Evolutionary conservation across 2,329 filamentous ascomycete genomes (phyloP), one percentile per base, ranked within the genome.

Genomic region (Colletotrichum australisinense): DNA sequence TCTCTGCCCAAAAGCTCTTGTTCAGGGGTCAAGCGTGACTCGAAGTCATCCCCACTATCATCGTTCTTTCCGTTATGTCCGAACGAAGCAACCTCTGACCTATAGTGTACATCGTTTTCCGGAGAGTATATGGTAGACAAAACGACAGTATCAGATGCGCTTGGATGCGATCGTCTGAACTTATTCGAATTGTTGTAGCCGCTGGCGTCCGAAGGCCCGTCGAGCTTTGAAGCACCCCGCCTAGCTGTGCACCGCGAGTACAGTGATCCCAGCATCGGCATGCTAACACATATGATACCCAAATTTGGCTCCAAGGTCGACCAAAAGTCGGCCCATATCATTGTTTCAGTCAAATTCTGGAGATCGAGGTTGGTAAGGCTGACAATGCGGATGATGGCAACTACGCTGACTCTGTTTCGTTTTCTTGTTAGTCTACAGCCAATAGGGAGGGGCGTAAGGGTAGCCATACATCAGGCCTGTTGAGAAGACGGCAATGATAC

Each of bases 401-500:
- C 69, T 26, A 77, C 73, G 14, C 74, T 77, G 22, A 76, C 76
- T 49, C 76, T 78, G 55, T 19, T 22, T 22, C 56, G 53, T 6
- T 5, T 9, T 1, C 4, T 30, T 35, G 28, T 35, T 16, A 49
- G 53, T 56, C 55, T 16, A 4, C 12, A 7, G 7, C 32, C n/a
- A n/a, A 14, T 16, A 14, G 8, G 63, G 16, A 26, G 30, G 49
- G 1, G 3, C 1, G 9, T 30, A 24, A 49, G 4, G 14, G 19
- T 0, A 16, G 24, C 58, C 77, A 67, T 72, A 79, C 76, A 78
- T 59, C 52, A 81, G 63, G 49, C 80, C 79, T 32, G 78, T 74
- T 26, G 75, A 64, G 67, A 81, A 80, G 58, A 80, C 75, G n/a
- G 60, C 74, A 2, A 75, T 77, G 19, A 80, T 66, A 8, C 76